Evolutionary conservation across 2,329 filamentous ascomycete genomes (phyloP).

Genomic region (Aplosporella prunicola): DNA sequence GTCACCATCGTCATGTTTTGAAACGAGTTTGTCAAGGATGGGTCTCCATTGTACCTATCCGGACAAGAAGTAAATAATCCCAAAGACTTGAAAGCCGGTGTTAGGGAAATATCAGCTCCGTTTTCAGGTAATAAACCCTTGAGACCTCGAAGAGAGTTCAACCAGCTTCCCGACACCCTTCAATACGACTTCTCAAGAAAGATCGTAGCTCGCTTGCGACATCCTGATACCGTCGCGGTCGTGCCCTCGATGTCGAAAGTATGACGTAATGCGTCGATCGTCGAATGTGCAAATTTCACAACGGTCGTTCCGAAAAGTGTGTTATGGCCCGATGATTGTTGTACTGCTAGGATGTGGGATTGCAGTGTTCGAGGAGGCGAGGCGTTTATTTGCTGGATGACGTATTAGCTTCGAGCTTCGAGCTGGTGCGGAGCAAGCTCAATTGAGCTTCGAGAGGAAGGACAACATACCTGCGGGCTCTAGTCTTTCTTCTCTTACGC

Average conservation of each 20-base stretch:
- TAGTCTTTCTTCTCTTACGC: conserved; percentile 99
- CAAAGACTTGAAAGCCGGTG: conserved; percentile 10
- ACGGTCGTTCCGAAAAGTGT: background rate
- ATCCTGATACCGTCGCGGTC: background rate
- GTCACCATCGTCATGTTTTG: too few relatives aligned
- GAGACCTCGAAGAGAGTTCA: conserved; percentile 9
- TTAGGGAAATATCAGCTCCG: conserved; percentile 8
- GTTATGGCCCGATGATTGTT: background rate
- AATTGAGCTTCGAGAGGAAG: too few relatives aligned
- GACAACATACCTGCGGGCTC: conserved; percentile 78
- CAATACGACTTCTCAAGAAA: background rate
- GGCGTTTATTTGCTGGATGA: conserved; percentile 38
- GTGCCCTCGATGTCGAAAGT: conserved; percentile 6
- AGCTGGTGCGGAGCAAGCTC: too few relatives aligned
- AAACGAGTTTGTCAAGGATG: too few relatives aligned
- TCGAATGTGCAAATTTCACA: conserved; percentile 1
- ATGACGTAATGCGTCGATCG: conserved; percentile 10
- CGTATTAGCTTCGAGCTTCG: conserved; percentile 12
- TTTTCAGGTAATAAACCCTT: conserved; percentile 4
- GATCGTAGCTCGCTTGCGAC: background rate
- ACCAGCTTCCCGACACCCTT: conserved; percentile 10
- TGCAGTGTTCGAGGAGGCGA: conserved; percentile 29
- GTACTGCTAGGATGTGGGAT: conserved; percentile 20
- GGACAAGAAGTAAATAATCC: conserved; percentile 4
- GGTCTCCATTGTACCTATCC: conserved; percentile 11